Percentiles rank a stretch among this genome's conserved stretches.
Conservation (phyloP, 2,329 filamentous ascomycete genomes). For the Myrmaecium sp. region DNA sequence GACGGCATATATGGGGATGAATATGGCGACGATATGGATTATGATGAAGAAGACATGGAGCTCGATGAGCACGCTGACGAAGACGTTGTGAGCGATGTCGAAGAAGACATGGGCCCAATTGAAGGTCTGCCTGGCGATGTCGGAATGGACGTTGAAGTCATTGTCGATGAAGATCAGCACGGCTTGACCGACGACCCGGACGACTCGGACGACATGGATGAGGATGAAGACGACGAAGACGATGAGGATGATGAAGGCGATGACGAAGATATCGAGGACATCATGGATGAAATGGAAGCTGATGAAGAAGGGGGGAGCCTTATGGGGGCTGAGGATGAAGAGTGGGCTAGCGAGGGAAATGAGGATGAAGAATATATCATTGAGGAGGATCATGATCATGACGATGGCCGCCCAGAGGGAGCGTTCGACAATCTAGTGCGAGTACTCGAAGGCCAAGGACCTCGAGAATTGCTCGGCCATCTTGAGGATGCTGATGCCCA, state of each 20-base stretch:
- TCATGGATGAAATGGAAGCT: slow-evolving; percentile 30
- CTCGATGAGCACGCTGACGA: slow-evolving; percentile 65
- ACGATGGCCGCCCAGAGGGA: slow-evolving; percentile 26
- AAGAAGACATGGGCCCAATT: slow-evolving; percentile 64
- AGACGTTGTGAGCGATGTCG: slow-evolving; percentile 76
- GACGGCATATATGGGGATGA: slow-evolving; percentile 84
- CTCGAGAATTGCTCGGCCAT: slow-evolving; percentile 19
- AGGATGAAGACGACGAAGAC: slow-evolving; percentile 35
- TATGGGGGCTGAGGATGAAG: slow-evolving; percentile 20
- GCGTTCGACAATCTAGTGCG: slow-evolving; percentile 10
- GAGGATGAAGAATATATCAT: slow-evolving; percentile 26
- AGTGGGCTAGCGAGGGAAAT: slow-evolving; percentile 28
- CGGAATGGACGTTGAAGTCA: slow-evolving; percentile 65
- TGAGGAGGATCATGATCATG: slow-evolving; percentile 37
- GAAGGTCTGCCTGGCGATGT: slow-evolving; percentile 45
- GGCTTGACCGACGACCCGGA: slow-evolving; percentile 40
- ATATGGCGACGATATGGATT: slow-evolving; percentile 81
- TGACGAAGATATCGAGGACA: slow-evolving; percentile 34
- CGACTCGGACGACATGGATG: slow-evolving; percentile 35
- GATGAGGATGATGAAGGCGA: slow-evolving; percentile 39
- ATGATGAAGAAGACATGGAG: slow-evolving; percentile 71
- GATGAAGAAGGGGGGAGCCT: slow-evolving; percentile 31
- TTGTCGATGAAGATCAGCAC: slow-evolving; percentile 43
- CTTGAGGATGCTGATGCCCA: slow-evolving; percentile 26
- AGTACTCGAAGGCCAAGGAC: slow-evolving; percentile 19